Evolutionary conservation across 495 filamentous ascomycete genomes (phyloP).

Genomic region (Cryomyces minteri): DNA sequence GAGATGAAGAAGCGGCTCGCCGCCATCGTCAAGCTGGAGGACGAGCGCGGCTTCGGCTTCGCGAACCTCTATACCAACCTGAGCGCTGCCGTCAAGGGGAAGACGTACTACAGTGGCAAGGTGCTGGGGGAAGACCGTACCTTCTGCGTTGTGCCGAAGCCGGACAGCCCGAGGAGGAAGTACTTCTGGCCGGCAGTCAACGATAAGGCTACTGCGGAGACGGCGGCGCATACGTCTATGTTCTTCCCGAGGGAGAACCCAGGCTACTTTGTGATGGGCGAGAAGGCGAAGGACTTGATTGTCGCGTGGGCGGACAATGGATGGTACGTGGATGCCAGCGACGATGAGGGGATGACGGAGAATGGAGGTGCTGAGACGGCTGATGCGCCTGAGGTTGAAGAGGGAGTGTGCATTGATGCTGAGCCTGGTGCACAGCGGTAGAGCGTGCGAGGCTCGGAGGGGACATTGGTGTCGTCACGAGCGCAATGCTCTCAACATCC

Average conservation of each 20-base stretch:
- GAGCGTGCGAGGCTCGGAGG: no score
- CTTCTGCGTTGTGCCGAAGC: constrained; percentile 64
- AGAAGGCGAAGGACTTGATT: constrained; percentile 45
- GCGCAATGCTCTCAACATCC: no score
- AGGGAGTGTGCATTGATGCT: no score
- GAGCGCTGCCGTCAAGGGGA: constrained; percentile 34
- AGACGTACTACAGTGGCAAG: constrained; percentile 18
- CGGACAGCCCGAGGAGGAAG: constrained; percentile 19
- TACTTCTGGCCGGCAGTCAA: constrained; percentile 56
- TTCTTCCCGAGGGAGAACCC: constrained; percentile 69
- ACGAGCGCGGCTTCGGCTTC: constrained; percentile 42
- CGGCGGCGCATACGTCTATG: constrained; percentile 73
- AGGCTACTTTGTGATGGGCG: constrained; percentile 48
- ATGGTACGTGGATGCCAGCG: constrained; percentile 19
- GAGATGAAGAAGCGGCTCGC: constrained; percentile 53
- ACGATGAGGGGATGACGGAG: neutral
- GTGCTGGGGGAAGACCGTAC: constrained; percentile 48
- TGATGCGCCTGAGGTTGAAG: no score
- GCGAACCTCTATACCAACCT: constrained; percentile 71
- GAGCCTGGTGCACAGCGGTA: no score
- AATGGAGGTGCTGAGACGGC: no score
- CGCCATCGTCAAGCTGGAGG: constrained; percentile 35
- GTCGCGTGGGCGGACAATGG: constrained; percentile 36
- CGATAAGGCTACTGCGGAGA: constrained; percentile 59
- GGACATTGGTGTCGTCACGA: no score